Evolutionary conservation across 225 moss, liverwort and hornwort species (phyloP).

Genomic region (Pseudisothecium myosuroides): DNA sequence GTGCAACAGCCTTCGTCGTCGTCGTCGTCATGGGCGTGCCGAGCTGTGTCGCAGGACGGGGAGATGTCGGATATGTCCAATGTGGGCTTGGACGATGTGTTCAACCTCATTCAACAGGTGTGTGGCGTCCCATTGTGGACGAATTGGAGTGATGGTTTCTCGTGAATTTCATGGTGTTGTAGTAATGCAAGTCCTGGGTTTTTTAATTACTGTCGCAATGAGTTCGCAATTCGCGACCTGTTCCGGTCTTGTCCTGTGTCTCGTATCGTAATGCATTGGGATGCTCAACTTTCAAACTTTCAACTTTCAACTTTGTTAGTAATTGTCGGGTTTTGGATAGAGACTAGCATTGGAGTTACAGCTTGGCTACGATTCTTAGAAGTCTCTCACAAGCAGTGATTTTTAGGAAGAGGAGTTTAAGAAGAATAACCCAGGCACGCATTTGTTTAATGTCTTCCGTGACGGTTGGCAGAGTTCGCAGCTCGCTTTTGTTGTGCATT

Average conservation of each 20-base stretch:
- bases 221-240: neutral
- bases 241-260: neutral
- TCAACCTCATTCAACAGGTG: slow-evolving; percentile 50
- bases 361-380: neutral
- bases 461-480: neutral
- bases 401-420: neutral
- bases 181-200: neutral
- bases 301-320: neutral
- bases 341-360: neutral
- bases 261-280: neutral
- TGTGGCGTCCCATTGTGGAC: neutral
- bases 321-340: neutral
- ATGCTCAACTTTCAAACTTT: neutral
- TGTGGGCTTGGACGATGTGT: slow-evolving; percentile 50
- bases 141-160: neutral
- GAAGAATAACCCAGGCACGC: no score
- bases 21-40: slow-evolving; percentile 3
- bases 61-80: slow-evolving; percentile 43
- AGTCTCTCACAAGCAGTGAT: neutral
- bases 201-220: no score
- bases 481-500: neutral
- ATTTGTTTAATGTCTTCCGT: neutral
- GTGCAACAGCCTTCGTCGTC: neutral
- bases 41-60: slow-evolving; percentile 4
- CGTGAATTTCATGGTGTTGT: neutral